Base-by-base conservation (phyloP, 768 basidiomycete genomes). In the Chalciporus sphaerocephalus region DNA sequence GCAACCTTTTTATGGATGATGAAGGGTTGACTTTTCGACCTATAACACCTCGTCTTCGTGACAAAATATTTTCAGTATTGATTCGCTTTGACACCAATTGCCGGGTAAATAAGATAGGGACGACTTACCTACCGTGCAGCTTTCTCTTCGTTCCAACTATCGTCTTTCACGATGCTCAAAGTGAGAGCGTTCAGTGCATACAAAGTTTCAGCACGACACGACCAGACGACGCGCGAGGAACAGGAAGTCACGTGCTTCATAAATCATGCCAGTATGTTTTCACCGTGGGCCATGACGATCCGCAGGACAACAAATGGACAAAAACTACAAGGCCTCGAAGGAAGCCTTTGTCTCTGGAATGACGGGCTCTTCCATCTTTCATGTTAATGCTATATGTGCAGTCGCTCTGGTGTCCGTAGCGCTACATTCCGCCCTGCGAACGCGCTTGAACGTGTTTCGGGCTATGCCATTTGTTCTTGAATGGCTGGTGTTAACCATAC, bases 311-410 rank as follows among this genome's bases (percentile, higher is more conserved):
- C 38, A 47, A 21, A 63, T 57, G 63, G 43, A 48, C 43, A 13
- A 38, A 30, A 18, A 48, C 37, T 94, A 94, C 75, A 92, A 90
- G 63, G 53, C 72, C 7, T 79, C 75, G 8, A 95, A 95, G 65
- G 87, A 91, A 69, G 79, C 78, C 0, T 95, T 93, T 57, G 85
- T 92, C 30, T 81, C 88, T 6, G 79, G 81, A 30, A 78, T 74
- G 65, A 74, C 74, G 1, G 92, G 92, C 2, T 85, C 86, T 0
- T 77, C 81, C 3, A 70, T 93, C 3, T 60, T 60, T 2, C 80
- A 84, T 56, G 71, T 93, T 54, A 88, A 91, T 58, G 53, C 75
- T 38, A 69, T 93, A 21, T 85, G 81, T n/a, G 51, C 70, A 17
- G 78, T 80, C 6, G 79, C 78, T 5, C 55, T 87, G 63, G 88